Evolutionary conservation across 2,329 filamentous ascomycete species (phyloP).

Genomic region (Amauroascus niger): DNA sequence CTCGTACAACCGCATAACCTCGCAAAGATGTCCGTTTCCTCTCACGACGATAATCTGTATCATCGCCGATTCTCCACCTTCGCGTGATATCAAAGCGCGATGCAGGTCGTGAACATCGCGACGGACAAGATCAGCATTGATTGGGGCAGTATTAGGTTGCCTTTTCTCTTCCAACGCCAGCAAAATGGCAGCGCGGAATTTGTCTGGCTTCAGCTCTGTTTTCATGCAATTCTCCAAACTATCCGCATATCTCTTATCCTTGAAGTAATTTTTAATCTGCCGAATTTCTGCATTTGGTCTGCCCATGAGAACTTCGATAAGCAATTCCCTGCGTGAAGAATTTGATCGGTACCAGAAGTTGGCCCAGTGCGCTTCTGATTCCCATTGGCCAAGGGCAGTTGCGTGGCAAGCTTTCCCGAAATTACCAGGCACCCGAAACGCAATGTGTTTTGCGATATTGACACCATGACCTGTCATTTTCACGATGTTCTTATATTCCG

Average conservation of each 20-base stretch:
- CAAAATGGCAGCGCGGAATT: conserved; percentile 83
- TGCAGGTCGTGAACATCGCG: conserved; percentile 66
- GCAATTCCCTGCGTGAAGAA: conserved; percentile 70
- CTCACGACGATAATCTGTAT: conserved; percentile 71
- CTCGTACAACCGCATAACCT: conserved; percentile 71
- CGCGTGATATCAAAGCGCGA: conserved; percentile 56
- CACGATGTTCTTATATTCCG: conserved; percentile 81
- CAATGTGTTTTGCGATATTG: conserved; percentile 44
- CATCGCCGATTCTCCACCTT: conserved; percentile 81
- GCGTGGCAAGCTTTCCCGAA: conserved; percentile 90
- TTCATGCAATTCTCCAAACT: conserved; percentile 76
- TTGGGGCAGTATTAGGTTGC: conserved; percentile 67
- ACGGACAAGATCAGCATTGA: conserved; percentile 53
- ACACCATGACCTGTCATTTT: conserved; percentile 49
- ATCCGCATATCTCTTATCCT: conserved; percentile 83
- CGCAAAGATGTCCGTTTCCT: conserved; percentile 70
- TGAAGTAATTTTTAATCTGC: conserved; percentile 77
- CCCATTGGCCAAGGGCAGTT: conserved; percentile 79
- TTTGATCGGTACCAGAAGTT: conserved; percentile 96
- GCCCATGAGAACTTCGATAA: conserved; percentile 90
- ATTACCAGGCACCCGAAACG: conserved; percentile 40
- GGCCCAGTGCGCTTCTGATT: conserved; percentile 93
- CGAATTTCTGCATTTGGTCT: conserved; percentile 78
- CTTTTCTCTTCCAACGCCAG: conserved; percentile 70
- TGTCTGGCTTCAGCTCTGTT: conserved; percentile 86